Evolutionary conservation across 305 asterid genomes (phyloP), one percentile per base, ranked within the genome.

Genomic region (Ilex paraguariensis): DNA sequence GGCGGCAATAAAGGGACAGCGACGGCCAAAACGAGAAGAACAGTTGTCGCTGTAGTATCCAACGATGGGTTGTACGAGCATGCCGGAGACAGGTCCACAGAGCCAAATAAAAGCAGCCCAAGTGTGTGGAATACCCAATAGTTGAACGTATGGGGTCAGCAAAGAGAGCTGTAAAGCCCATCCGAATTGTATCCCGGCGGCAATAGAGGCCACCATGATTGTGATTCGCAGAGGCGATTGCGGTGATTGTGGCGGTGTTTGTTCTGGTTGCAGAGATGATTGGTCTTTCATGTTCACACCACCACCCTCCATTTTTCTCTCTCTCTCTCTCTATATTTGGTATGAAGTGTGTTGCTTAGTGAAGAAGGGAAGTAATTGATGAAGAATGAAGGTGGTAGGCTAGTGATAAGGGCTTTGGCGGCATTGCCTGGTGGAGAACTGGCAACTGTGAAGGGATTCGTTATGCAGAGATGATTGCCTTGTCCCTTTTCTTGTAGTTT

Each of bases 81-180:
- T 66, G 13, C 98, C 98, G 39, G 97, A 90, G 65, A 92, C 54
- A 0, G 98, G 98, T 6, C 98, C 97, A 60, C 97, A 89, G 0
- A 92, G 83, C 98, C 98, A 92, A 16, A 92, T 85, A 63, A 75
- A 81, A 48, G 98, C 76, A 2, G 98, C 86, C 77, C 80, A 81
- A 1, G 49, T 50, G 64, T 92, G 98, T 36, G 96, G 87, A 11
- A 92, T 80, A 2, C 98, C 98, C 13, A 92, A 66, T 2, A 91
- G 79, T 78, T 91, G 96, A 8, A 91, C 96, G 65, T 91, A 91
- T 0, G 98, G 98, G 3, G 98, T 91, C 2, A 91, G 70, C 14
- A 91, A 79, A 6, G 98, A 91, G 13, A 91, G 92, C 72, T 91
- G 98, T 3, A 91, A 73, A 10, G 97, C 95, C 98, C 98, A 88